A percentile compares a stretch with the other conserved stretches of the same genome.
phyloP scores from a whole-genome alignment of 208 protist species.

The Phytomonas francai region DNA sequence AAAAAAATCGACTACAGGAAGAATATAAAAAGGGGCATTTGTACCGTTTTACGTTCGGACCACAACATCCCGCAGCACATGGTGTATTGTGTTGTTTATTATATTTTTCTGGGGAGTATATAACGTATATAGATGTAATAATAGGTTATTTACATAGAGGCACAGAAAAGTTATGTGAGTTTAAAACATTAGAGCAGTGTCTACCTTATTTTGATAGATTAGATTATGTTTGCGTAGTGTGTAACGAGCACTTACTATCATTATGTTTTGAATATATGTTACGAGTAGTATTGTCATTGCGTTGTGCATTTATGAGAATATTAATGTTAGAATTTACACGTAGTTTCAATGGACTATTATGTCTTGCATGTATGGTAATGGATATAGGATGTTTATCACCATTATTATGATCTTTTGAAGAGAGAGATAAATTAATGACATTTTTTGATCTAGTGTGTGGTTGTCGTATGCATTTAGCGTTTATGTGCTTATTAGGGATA shows the following conservation, averaged over 20 bases:
- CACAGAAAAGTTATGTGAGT: slow-evolving; percentile 56
- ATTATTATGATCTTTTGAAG: slow-evolving; percentile 34
- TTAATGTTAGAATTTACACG: slow-evolving; percentile 69
- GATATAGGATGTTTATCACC: slow-evolving; percentile 31
- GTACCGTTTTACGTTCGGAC: slow-evolving; percentile 44
- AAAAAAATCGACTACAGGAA: slow-evolving; percentile 28
- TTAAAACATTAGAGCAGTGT: slow-evolving; percentile 56
- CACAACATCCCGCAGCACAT: slow-evolving; percentile 41
- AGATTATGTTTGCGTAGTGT: slow-evolving; percentile 43
- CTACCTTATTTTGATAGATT: slow-evolving; percentile 37
- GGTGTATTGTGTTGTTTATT: slow-evolving; percentile 45
- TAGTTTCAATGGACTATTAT: slow-evolving; percentile 36
- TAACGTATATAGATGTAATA: slow-evolving; percentile 48
- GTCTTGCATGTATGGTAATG: slow-evolving; percentile 33
- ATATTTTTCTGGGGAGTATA: slow-evolving; percentile 48
- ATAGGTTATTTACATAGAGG: slow-evolving; percentile 40
- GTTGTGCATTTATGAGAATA: slow-evolving; percentile 41
- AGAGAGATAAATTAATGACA: slow-evolving; percentile 37
- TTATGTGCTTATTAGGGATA: slow-evolving; percentile 39
- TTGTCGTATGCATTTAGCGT: slow-evolving; percentile 42
- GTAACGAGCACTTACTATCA: slow-evolving; percentile 48
- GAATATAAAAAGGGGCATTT: slow-evolving; percentile 27
- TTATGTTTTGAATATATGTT: slow-evolving; percentile 83
- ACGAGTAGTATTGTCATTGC: slow-evolving; percentile 70
- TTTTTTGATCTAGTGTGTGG: slow-evolving; percentile 43